These are phyloP conservation scores for Rhizoclosmatium globosum DNA, from an alignment of 192 early-diverging fungal genomes.

Conservation along the genomic window DNA sequence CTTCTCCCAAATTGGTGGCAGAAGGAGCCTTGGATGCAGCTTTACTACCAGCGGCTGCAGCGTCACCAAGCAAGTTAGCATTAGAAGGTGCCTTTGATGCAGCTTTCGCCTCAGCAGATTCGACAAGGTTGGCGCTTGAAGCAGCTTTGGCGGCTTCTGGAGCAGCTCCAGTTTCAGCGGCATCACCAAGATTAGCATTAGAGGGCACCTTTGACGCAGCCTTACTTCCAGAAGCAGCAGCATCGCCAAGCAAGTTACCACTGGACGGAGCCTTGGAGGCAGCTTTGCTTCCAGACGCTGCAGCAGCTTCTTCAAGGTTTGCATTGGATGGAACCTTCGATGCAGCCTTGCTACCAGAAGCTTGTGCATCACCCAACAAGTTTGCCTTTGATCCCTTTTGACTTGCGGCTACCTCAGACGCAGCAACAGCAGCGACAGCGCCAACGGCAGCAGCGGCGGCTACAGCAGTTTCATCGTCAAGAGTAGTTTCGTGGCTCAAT, in stretches of 20 bases:
- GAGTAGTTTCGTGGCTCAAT: background rate
- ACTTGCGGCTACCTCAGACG: background rate
- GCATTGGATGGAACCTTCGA: background rate
- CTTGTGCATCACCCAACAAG: background rate
- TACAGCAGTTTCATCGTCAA: background rate
- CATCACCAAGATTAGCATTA: background rate
- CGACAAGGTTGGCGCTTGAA: background rate
- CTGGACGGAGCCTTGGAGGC: background rate
- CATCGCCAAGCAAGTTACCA: background rate
- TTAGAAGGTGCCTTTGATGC: background rate
- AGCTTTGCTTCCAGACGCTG: background rate
- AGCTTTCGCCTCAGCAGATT: background rate
- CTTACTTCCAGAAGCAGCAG: background rate
- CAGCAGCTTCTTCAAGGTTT: background rate
- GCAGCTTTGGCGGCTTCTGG: background rate
- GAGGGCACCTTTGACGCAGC: background rate
- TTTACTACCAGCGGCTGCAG: background rate
- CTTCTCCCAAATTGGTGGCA: background rate
- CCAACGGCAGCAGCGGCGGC: too few species aligned
- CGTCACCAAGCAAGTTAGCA: background rate
- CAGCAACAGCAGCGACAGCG: background rate
- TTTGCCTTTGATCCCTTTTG: constrained; percentile 1
- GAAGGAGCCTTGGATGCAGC: background rate
- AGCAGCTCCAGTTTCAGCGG: background rate
- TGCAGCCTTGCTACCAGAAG: too few species aligned